Percentiles rank a stretch among this genome's conserved stretches.
These are phyloP conservation scores for Boletus huronensis DNA, from an alignment of 768 basidiomycete genomes.

Conservation along the genomic window DNA sequence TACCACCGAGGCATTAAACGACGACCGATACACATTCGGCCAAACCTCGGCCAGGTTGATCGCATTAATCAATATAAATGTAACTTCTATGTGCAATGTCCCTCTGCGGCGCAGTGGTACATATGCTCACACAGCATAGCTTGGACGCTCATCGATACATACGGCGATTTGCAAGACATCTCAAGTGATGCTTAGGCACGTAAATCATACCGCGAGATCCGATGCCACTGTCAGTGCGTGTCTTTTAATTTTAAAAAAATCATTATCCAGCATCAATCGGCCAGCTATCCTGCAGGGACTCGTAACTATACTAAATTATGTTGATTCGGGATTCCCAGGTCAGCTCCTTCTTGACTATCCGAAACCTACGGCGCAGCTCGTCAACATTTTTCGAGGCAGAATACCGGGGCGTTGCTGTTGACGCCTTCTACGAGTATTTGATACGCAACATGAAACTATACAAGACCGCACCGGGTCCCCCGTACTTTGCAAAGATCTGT, in stretches of 20 bases:
- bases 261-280: neutral
- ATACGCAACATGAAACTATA: neutral
- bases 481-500: neutral
- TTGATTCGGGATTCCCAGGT: neutral
- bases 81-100: neutral
- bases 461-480: neutral
- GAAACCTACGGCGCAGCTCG: neutral
- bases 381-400: neutral
- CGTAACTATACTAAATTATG: neutral
- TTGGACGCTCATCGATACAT: neutral
- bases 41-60: neutral
- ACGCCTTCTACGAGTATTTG: neutral
- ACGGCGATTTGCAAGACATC: neutral
- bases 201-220: too few species aligned
- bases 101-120: neutral
- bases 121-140: neutral
- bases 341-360: neutral
- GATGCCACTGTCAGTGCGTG: neutral
- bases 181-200: neutral
- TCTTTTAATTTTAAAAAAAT: too few species aligned
- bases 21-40: neutral
- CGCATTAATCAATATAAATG: neutral
- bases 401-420: neutral
- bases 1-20: neutral
- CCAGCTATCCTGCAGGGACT: neutral